These are phyloP conservation scores for Rasamsonia emersonii DNA, from an alignment of 2,329 filamentous ascomycete species.

Conservation along the genomic window DNA sequence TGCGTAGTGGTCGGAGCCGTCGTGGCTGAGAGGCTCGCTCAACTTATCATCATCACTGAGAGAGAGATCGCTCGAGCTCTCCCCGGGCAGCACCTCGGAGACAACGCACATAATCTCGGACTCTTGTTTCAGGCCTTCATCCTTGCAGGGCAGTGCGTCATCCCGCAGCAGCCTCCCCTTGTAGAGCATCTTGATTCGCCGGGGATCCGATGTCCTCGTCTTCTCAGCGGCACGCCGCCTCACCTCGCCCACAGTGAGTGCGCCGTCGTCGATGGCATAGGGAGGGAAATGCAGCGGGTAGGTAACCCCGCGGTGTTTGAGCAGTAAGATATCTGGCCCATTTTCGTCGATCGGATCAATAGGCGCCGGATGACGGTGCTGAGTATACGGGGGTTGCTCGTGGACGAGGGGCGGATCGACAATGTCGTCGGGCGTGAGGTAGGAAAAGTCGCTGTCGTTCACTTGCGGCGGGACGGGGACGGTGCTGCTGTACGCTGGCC, in stretches of 20 bases:
- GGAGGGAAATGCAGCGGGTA: constrained; percentile 38
- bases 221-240: constrained; percentile 31
- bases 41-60: constrained; percentile 17
- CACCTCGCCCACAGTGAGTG: constrained; percentile 33
- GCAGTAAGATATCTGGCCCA: constrained; percentile 35
- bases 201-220: constrained; percentile 25
- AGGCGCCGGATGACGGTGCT: constrained; percentile 10
- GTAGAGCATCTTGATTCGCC: constrained; percentile 37
- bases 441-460: constrained; percentile 21
- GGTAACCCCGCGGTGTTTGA: constrained; percentile 34
- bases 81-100: constrained; percentile 26
- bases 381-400: constrained; percentile 6
- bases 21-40: constrained; percentile 12
- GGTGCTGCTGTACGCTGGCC: constrained; percentile 20
- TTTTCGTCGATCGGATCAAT: constrained; percentile 15
- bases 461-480: constrained; percentile 23
- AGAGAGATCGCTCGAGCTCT: constrained; percentile 24
- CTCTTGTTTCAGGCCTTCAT: constrained; percentile 40
- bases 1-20: constrained; percentile 8
- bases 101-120: constrained; percentile 40
- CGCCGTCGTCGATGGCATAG: constrained; percentile 40
- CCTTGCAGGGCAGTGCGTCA: constrained; percentile 29
- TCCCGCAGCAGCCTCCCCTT: constrained; percentile 38
- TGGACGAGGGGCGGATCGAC: constrained; percentile 16
- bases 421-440: constrained; percentile 18